Evolutionary conservation across 2,329 filamentous ascomycete genomes (phyloP).

Genomic region (Paecilomyces niveus): DNA sequence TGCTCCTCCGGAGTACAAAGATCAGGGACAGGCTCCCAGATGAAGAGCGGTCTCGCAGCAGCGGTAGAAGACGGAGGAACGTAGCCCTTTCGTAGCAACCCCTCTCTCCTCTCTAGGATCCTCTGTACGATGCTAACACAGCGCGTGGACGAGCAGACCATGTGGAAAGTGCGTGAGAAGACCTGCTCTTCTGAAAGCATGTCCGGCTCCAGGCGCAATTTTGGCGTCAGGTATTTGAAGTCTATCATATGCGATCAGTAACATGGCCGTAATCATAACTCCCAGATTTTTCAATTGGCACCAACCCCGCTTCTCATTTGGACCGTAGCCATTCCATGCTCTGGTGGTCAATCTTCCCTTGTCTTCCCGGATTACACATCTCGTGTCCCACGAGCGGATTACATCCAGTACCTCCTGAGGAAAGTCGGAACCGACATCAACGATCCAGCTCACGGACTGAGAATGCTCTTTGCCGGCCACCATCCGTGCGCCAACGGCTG

Average conservation of each 20-base stretch:
- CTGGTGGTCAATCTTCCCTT: slow-evolving; percentile 69
- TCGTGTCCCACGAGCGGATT: slow-evolving; percentile 70
- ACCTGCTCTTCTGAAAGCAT: slow-evolving; percentile 63
- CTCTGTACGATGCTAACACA: slow-evolving; percentile 68
- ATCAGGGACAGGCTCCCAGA: slow-evolving; percentile 95
- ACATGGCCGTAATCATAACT: neutral
- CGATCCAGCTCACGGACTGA: slow-evolving; percentile 73
- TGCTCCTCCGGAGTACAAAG: slow-evolving; percentile 65
- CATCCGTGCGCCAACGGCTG: slow-evolving; percentile 79
- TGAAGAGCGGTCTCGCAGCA: slow-evolving; percentile 60
- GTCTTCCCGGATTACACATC: slow-evolving; percentile 61
- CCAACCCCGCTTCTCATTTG: slow-evolving; percentile 55
- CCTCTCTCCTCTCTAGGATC: slow-evolving; percentile 52
- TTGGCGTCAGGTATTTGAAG: slow-evolving; percentile 84
- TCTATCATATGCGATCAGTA: slow-evolving; percentile 30
- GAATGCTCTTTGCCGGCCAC: slow-evolving; percentile 66
- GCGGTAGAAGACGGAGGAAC: slow-evolving; percentile 20
- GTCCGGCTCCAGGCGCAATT: slow-evolving; percentile 67
- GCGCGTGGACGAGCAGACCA: slow-evolving; percentile 73
- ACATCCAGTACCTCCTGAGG: slow-evolving; percentile 56
- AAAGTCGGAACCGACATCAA: slow-evolving; percentile 86
- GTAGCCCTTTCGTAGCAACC: slow-evolving; percentile 20
- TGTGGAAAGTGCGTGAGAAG: slow-evolving; percentile 70
- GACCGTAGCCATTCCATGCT: slow-evolving; percentile 85
- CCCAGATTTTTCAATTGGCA: neutral